Conservation (phyloP, 257 asterid species). For the Solanum piurae region DNA sequence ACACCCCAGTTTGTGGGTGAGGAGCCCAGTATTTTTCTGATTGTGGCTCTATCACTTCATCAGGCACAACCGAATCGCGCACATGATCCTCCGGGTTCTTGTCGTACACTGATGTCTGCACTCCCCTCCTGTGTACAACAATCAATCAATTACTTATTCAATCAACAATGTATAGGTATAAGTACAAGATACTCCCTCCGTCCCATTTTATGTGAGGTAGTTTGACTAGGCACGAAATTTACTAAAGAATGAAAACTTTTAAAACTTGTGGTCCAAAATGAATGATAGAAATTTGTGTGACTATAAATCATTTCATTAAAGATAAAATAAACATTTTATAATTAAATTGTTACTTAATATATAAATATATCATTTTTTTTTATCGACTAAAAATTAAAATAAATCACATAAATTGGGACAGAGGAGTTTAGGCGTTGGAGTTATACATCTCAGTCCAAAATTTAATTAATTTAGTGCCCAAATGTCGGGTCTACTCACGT, state of each 20-base stretch:
- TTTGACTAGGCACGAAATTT: no score
- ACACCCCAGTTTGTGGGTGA: constrained; percentile 80
- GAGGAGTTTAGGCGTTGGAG: background rate
- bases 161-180: background rate
- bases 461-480: background rate
- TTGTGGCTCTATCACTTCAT: constrained; percentile 32
- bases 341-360: no score
- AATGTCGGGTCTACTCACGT: background rate
- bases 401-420: no score
- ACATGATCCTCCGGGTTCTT: constrained; percentile 67
- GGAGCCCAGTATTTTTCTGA: constrained; percentile 71
- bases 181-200: background rate
- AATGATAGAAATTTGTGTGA: no score
- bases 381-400: no score
- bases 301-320: no score
- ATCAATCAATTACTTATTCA: background rate
- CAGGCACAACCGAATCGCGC: constrained; percentile 39
- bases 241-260: no score
- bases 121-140: constrained; percentile 39
- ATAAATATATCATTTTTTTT: no score
- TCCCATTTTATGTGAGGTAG: no score
- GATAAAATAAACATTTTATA: no score
- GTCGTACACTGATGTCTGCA: constrained; percentile 65
- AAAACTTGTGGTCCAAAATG: no score
- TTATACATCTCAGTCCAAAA: background rate